Base-by-base conservation (phyloP, 2,329 filamentous ascomycete species). In the Torrubiellomyces zombiae region DNA sequence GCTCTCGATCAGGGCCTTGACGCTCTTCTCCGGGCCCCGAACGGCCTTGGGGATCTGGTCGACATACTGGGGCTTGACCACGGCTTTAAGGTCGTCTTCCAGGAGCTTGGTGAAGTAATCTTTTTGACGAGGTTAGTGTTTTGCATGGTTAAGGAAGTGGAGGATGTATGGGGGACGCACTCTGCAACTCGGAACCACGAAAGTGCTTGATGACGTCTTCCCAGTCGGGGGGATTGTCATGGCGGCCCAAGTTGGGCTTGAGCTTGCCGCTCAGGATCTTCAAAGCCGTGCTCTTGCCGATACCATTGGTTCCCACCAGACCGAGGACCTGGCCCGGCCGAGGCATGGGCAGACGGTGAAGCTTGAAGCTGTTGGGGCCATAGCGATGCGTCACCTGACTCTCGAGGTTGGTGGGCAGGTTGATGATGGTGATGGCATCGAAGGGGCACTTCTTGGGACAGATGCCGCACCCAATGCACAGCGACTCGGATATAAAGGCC, bases 401-500 rank as follows among this genome's bases (percentile, higher is more conserved):
- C 56, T 98, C 89, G 55, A 98, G 77, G 59, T 98, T 98, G 52
- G 89, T 98, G 41, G 91, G 89, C 65, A 98, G 63, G 63, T 98
- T 98, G 82, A 98, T 98, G 55, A 98, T 98, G 53, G 86, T 91
- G 58, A 98, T 98, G 44, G 89, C 89, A 48, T 85, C 78, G 56
- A 98, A 98, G 10, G 89, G 89, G 55, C 89, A 98, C 56, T 95
- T 95, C 65, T 98, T 98, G 21, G 86, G 83, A 56, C 91, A 98
- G 60, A 98, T 98, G 75, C 89, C 91, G 50, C 91, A 98, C 55
- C 89, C 89, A 45, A 95, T 94, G 53, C 86, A 94, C 34, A 94
- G 72, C 36, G 72, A 73, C 56, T 98, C 89, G 38, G 86, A 95
- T 46, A 98, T 92, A 66, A 94, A 98, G 51, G 89, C 89, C 42